These are phyloP conservation scores for Aureobasidium musti DNA, from an alignment of 2,329 filamentous ascomycete genomes.

Conservation along the genomic window DNA sequence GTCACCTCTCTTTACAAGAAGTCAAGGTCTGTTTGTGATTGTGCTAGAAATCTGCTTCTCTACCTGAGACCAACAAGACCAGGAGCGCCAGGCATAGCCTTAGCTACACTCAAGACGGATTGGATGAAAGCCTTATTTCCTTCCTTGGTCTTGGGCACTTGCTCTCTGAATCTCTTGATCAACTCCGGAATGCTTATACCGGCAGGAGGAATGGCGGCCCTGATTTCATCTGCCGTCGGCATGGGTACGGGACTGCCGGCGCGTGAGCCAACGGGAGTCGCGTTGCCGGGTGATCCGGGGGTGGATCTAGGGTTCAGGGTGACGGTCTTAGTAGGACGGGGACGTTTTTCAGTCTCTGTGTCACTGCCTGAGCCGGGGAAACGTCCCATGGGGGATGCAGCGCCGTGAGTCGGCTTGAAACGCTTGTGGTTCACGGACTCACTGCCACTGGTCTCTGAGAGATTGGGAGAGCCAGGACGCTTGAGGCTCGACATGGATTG, in stretches of 20 bases:
- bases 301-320: conserved; percentile 41
- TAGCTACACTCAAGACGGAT: conserved; percentile 46
- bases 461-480: conserved; percentile 79
- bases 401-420: conserved; percentile 52
- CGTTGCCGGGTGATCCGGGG: conserved; percentile 43
- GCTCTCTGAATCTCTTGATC: conserved; percentile 46
- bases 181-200: conserved; percentile 49
- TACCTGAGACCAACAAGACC: conserved; percentile 12
- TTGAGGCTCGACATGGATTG: conserved; percentile 63
- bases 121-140: conserved; percentile 46
- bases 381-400: conserved; percentile 32
- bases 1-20: not conserved
- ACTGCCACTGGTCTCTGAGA: conserved; percentile 88
- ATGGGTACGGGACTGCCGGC: conserved; percentile 42
- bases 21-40: not conserved
- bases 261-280: conserved; percentile 40
- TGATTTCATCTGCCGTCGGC: conserved; percentile 50
- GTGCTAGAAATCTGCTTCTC: not conserved
- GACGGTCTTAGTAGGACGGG: conserved; percentile 61
- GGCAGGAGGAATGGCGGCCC: conserved; percentile 47
- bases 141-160: conserved; percentile 44
- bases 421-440: conserved; percentile 72
- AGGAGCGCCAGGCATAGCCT: conserved; percentile 11
- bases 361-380: conserved; percentile 66
- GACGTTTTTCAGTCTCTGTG: conserved; percentile 64